phyloP scores from a whole-genome alignment of 345 rosid species.

The Turritis glabra region DNA sequence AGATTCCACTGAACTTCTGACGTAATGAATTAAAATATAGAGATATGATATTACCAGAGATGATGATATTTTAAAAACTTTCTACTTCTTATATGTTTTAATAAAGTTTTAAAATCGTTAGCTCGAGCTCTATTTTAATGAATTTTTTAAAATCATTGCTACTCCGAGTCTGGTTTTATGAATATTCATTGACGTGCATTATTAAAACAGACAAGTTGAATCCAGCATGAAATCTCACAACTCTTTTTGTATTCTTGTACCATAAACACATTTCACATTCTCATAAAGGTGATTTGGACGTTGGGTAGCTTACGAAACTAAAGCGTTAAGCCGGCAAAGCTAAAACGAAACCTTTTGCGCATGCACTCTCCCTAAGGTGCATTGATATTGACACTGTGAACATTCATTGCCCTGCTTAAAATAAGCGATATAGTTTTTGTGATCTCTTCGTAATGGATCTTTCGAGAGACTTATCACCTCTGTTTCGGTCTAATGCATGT shows the following conservation, averaged over 20 bases:
- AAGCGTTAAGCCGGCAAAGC: too few species aligned
- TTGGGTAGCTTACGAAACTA: too few species aligned
- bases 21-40: constrained; percentile 5
- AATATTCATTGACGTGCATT: not conserved
- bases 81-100: not conserved
- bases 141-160: not conserved
- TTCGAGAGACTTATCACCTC: too few species aligned
- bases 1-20: constrained; percentile 35
- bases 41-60: not conserved
- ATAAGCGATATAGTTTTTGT: too few species aligned
- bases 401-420: not conserved
- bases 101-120: not conserved
- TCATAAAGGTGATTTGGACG: too few species aligned
- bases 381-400: not conserved
- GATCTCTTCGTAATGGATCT: too few species aligned
- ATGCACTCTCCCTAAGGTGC: too few species aligned
- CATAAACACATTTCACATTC: not conserved
- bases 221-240: not conserved
- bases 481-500: not conserved
- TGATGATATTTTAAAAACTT: not conserved
- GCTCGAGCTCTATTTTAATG: too few species aligned
- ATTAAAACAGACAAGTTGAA: not conserved
- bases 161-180: not conserved
- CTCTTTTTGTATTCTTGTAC: not conserved
- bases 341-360: too few species aligned